phyloP scores from a whole-genome alignment of 75 land plant genomes.

The Larix kaempferi region DNA sequence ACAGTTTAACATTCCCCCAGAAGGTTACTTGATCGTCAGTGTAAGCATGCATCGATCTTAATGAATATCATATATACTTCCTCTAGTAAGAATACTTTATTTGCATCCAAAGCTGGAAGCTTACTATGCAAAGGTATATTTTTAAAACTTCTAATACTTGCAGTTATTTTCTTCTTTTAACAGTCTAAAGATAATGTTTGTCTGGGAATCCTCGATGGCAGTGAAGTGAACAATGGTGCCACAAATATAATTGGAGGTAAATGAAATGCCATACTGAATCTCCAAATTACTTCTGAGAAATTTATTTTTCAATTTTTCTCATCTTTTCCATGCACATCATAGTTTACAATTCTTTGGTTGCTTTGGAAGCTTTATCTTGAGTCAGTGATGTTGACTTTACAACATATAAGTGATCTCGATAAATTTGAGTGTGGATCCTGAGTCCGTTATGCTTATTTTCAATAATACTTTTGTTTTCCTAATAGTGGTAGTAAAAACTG shows the following conservation, averaged over 20 bases:
- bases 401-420: not conserved
- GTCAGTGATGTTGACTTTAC: not conserved
- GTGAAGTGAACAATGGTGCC: constrained; percentile 41
- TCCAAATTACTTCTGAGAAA: not conserved
- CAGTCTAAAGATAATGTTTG: constrained; percentile 78
- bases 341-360: not conserved
- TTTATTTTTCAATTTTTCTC: not conserved
- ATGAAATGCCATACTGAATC: not conserved
- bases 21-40: constrained; percentile 66
- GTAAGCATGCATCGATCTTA: constrained; percentile 28
- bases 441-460: not conserved
- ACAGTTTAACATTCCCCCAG: constrained; percentile 49
- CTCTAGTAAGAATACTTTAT: not conserved
- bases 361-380: not conserved
- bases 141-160: not conserved
- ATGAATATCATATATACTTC: constrained; percentile 5
- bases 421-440: not conserved
- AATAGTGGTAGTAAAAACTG: not conserved
- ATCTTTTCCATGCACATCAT: not conserved
- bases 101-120: not conserved
- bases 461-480: not conserved
- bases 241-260: constrained; percentile 77
- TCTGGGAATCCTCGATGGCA: constrained; percentile 75
- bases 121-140: not conserved
- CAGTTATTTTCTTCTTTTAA: not conserved